These are phyloP conservation scores for Trifolium dubium DNA, from an alignment of 306 rosid species.

Conservation along the genomic window DNA sequence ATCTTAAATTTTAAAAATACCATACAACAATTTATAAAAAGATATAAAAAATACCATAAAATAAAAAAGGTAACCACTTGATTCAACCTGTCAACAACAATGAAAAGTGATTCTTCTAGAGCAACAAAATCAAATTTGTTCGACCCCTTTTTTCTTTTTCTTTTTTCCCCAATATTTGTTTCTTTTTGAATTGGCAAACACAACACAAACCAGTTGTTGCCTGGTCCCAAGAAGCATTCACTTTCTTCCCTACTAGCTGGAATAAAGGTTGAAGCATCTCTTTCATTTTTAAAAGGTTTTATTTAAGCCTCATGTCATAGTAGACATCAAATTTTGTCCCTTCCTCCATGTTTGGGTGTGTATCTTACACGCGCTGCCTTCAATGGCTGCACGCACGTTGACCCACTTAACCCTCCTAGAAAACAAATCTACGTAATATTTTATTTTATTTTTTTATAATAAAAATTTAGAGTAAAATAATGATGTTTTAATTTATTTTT, in stretches of 20 bases:
- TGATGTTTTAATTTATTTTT: too few species aligned
- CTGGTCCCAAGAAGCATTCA: conserved; percentile 4
- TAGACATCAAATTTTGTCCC: background rate
- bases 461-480: too few species aligned
- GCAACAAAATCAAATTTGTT: background rate
- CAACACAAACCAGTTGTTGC: background rate
- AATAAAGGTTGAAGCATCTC: conserved; percentile 36
- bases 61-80: background rate
- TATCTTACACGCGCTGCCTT: conserved; percentile 29
- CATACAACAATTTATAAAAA: too few species aligned
- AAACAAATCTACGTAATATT: background rate
- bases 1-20: too few species aligned
- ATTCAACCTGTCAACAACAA: background rate
- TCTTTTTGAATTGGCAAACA: conserved; percentile 11
- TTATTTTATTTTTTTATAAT: too few species aligned
- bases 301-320: background rate
- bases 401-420: background rate
- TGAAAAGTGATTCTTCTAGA: conserved; percentile 24
- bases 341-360: background rate
- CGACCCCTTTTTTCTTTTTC: background rate
- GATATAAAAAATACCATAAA: too few species aligned
- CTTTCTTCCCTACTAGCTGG: background rate
- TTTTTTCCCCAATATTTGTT: background rate
- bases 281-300: background rate
- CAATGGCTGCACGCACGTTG: background rate